These are phyloP conservation scores for Colletotrichum tropicale DNA, from an alignment of 2,329 filamentous ascomycete species.

Conservation along the genomic window DNA sequence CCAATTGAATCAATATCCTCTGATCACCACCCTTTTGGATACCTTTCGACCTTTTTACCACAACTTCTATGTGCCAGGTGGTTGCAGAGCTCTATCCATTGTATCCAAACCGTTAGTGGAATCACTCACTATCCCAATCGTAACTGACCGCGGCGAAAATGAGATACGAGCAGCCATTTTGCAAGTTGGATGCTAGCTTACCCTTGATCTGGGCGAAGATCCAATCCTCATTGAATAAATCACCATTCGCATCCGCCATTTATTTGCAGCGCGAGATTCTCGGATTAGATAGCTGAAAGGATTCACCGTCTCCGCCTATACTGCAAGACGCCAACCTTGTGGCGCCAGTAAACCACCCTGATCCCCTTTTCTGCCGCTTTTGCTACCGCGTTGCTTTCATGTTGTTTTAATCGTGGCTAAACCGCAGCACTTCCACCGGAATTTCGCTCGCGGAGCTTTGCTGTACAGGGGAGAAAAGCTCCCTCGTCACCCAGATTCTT, in stretches of 20 bases:
- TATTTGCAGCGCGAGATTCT: neutral
- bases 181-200: neutral
- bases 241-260: neutral
- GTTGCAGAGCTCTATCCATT: rapidly evolving
- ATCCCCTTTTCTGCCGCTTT: neutral
- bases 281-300: rapidly evolving
- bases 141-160: too few relatives aligned
- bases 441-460: neutral
- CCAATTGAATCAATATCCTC: too few relatives aligned
- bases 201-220: neutral
- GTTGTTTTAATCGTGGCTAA: neutral
- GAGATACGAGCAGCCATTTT: neutral
- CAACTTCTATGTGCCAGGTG: too few relatives aligned
- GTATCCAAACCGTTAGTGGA: rapidly evolving
- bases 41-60: too few relatives aligned
- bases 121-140: too few relatives aligned
- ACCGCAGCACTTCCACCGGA: neutral
- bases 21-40: too few relatives aligned
- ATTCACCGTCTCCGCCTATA: neutral
- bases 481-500: neutral
- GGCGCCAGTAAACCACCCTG: neutral
- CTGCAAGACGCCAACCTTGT: neutral
- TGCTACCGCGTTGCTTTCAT: neutral
- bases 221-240: neutral
- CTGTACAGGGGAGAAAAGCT: neutral